Base-by-base conservation (phyloP, 345 rosid genomes). In the Cardamine occulta region DNA sequence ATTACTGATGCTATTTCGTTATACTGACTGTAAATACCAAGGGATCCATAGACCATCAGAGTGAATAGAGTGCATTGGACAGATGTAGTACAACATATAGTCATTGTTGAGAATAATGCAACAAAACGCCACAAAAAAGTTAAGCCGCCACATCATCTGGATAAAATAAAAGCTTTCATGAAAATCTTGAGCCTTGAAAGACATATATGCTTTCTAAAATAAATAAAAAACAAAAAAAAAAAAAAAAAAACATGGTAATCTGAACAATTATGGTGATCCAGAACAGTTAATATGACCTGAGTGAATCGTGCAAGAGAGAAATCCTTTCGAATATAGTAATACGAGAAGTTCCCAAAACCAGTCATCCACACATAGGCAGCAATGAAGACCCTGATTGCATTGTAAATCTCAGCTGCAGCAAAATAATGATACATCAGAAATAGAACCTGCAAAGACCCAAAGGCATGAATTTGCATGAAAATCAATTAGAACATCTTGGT, bases 61-160 rank as follows among this genome's bases (percentile, higher is more conserved):
- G 98, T 93, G 86, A 91, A 93, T 31, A 93, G 88, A 7, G 98
- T 93, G 98, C 98, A 93, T 93, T 37, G 98, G 98, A 76, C 98
- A 93, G 71, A 93, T 93, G 78, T 91, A 93, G 80, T 91, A 93
- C 51, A 93, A 74, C 97, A 87, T 86, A 76, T 91, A 93, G 74
- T 93, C 97, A 76, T 93, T 93, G 87, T 87, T 84, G 79, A 93
- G 97, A 82, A 91, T 79, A 79, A 91, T 74, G 75, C 97, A 93
- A 80, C 91, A 75, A 79, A 93, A 89, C 35, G 91, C 88, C 80
- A 93, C 98, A 18, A 89, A 88, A 78, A 91, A 88, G 80, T 93
- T 93, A 44, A 93, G 96, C 74, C 97, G 87, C 98, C 97, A 93
- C 98, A 93, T 93, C 98, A 93, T 93, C 98, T 91, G 91, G 84